These are phyloP conservation scores for Dissophora ornata DNA, from an alignment of 192 early-diverging fungal genomes.

Conservation along the genomic window DNA sequence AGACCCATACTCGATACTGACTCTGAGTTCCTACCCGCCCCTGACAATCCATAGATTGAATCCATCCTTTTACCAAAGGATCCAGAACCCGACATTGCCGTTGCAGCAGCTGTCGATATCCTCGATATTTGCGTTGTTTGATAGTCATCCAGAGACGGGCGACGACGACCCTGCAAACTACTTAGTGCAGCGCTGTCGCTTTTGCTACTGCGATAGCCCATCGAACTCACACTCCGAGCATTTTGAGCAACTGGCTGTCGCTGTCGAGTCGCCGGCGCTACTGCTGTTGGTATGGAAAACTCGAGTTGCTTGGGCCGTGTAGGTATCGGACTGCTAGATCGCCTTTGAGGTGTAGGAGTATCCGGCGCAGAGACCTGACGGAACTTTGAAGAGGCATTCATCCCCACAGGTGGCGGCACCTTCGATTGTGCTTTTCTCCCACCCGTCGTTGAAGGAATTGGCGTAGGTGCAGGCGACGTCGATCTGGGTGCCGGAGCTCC, in stretches of 20 bases:
- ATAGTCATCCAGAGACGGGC: slow-evolving; percentile 10
- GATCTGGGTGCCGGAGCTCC: slow-evolving; percentile 14
- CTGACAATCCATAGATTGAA: slow-evolving; percentile 9
- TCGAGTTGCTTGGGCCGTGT: neutral
- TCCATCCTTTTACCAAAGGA: neutral
- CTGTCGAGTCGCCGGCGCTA: neutral
- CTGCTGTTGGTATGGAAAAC: slow-evolving; percentile 8
- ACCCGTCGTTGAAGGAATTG: neutral
- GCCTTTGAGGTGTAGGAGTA: neutral
- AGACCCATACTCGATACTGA: slow-evolving; percentile 17
- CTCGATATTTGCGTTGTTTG: neutral
- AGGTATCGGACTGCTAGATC: slow-evolving; percentile 23
- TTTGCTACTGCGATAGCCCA: slow-evolving; percentile 5
- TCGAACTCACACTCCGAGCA: slow-evolving; percentile 12
- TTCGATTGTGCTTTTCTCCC: slow-evolving; percentile 20
- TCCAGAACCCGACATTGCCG: neutral
- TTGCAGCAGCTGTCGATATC: neutral
- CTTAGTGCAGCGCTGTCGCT: neutral
- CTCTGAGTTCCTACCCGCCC: neutral
- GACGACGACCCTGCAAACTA: neutral
- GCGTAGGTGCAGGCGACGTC: neutral
- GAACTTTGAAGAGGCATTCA: slow-evolving; percentile 2
- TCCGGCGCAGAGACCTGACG: slow-evolving; percentile 27
- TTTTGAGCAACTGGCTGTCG: slow-evolving; percentile 12
- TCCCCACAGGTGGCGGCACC: slow-evolving; percentile 36